Evolutionary conservation across 2,329 filamentous ascomycete species (phyloP).

Genomic region (Fusarium subtropicale): DNA sequence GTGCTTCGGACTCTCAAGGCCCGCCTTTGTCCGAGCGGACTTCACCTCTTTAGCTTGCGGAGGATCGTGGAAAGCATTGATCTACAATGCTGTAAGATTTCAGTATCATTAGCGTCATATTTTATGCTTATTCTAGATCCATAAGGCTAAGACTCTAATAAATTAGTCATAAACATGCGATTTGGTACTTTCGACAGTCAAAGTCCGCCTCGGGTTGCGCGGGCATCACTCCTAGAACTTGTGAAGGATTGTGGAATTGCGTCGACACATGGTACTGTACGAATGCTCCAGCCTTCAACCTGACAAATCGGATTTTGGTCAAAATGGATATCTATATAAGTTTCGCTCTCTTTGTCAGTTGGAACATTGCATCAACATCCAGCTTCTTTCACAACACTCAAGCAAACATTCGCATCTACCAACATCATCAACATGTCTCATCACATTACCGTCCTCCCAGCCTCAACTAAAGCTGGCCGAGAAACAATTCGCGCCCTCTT

Average conservation of each 20-base stretch:
- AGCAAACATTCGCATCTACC: not conserved
- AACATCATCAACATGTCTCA: conserved; percentile 39
- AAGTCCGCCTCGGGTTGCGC: not conserved
- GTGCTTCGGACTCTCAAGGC: conserved; percentile 16
- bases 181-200: conserved; percentile 19
- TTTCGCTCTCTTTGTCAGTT: no score
- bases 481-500: conserved; percentile 49
- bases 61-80: not conserved
- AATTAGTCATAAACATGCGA: no score
- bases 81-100: not conserved
- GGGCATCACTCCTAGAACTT: not conserved
- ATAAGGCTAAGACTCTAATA: conserved; percentile 2
- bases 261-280: not conserved
- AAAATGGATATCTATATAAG: conserved; percentile 2
- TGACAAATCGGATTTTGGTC: not conserved
- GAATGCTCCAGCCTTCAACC: not conserved
- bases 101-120: not conserved
- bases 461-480: conserved; percentile 50
- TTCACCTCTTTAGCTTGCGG: not conserved
- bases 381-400: not conserved
- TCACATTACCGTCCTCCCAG: conserved; percentile 51
- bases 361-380: not conserved
- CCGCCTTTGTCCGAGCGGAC: conserved; percentile 4
- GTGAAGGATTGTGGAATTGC: not conserved
- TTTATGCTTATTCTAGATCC: conserved; percentile 26